Base-by-base conservation (phyloP, 2,329 filamentous ascomycete species). In the Diaporthe nobilis region DNA sequence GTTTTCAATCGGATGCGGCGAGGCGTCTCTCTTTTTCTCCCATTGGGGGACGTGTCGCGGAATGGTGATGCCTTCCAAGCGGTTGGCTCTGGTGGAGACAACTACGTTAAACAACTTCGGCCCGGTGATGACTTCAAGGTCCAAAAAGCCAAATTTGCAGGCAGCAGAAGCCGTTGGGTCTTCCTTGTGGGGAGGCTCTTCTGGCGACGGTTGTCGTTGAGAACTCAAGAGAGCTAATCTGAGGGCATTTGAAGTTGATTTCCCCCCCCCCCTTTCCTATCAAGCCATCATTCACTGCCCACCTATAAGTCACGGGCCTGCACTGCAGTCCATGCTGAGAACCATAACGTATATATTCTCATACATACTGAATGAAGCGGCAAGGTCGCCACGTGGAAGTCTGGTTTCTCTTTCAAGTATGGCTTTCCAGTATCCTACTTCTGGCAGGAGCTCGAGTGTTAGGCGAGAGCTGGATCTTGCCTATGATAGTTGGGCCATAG, bases 101-200 rank as follows among this genome's bases (percentile, higher is more conserved):
- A 47, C 47, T 71, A 31, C 47, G 39, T 65, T 47, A 34, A 74
- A 75, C 61, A 73, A 74, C 75, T 73, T 78, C 55, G 71, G 80
- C 83, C 81, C 82, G 78, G 81, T 85, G 83, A 85, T 84, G 83
- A 85, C 79, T 74, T 72, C 74, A 79, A 79, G 81, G 79, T 81
- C 80, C 83, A 82, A 83, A 83, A 85, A 84, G 83, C 83, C 83
- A 84, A 84, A 85, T 84, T 85, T 85, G 83, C 82, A 85, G 83
- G 78, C 83, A 84, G 80, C 83, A 78, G 81, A 81, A 76, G 74
- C 72, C 78, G 78, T 60, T 73, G 55, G 51, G 17, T 57, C 34
- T 55, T 20, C 13, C 58, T 73, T 51, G 44, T 53, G 65, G 57
- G 34, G 72, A 63, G 73, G 72, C 65, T 53, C 72, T 31, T 31